Conservation (phyloP, 2,329 filamentous ascomycete species). For the Fonsecaea monophora region DNA sequence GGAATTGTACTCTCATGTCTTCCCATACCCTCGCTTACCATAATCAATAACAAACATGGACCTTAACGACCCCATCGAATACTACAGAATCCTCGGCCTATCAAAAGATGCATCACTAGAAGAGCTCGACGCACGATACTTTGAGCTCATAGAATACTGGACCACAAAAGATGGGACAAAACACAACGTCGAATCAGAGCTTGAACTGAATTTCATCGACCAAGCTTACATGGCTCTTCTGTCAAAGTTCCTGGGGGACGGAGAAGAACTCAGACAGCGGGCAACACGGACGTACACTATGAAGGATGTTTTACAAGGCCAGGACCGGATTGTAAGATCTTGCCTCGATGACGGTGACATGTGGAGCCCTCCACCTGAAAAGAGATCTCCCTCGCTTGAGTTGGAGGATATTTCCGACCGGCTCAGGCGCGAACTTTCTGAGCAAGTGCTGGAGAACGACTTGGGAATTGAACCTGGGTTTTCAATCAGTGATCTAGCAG, state of each 20-base stretch:
- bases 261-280: neutral
- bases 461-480: slow-evolving; percentile 15
- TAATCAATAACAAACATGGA: slow-evolving; percentile 16
- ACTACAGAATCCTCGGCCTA: slow-evolving; percentile 18
- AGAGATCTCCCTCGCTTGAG: slow-evolving; percentile 9
- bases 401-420: slow-evolving; percentile 2
- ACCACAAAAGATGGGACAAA: neutral
- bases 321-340: slow-evolving; percentile 27
- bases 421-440: neutral
- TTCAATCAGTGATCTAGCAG: slow-evolving; percentile 17
- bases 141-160: slow-evolving; percentile 26
- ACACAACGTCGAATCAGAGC: neutral
- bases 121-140: slow-evolving; percentile 30
- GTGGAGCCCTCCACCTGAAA: slow-evolving; percentile 19
- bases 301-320: slow-evolving; percentile 21
- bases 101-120: slow-evolving; percentile 17
- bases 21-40: neutral
- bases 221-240: slow-evolving; percentile 28
- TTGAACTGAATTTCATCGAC: slow-evolving; percentile 24
- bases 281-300: slow-evolving; percentile 14
- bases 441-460: neutral
- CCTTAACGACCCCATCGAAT: neutral
- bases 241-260: slow-evolving; percentile 5
- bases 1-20: neutral
- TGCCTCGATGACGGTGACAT: slow-evolving; percentile 15